A percentile compares a stretch with the other conserved stretches of the same genome.
These are phyloP conservation scores for Euptelea pleiosperma DNA, from an alignment of 164 flowering plant species.

Conservation along the genomic window DNA sequence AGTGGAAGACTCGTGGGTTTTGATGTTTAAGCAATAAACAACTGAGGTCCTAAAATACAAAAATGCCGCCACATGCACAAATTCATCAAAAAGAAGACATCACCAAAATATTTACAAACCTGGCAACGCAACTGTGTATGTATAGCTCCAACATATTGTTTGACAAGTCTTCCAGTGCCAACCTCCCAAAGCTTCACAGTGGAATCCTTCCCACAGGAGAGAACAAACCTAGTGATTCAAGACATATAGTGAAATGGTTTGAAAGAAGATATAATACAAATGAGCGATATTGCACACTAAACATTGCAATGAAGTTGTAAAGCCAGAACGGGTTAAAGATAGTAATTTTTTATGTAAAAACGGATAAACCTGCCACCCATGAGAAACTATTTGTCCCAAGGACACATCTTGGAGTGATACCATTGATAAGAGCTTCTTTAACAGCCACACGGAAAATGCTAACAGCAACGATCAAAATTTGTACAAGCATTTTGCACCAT, in stretches of 20 bases:
- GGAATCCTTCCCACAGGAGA: conserved; percentile 87
- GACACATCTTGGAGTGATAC: not conserved
- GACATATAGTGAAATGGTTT: not conserved
- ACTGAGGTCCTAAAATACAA: not conserved
- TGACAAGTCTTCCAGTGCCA: conserved; percentile 74
- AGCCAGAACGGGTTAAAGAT: not conserved
- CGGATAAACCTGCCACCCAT: not conserved
- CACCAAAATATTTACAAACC: conserved; percentile 33
- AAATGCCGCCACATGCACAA: not conserved
- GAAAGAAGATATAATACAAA: not conserved
- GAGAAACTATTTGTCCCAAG: not conserved
- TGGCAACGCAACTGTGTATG: conserved; percentile 69
- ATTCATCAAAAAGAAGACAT: not conserved
- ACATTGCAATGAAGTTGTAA: not conserved
- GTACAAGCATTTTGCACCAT: no score
- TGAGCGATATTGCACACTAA: not conserved
- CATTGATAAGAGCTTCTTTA: not conserved
- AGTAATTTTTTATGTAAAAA: not conserved
- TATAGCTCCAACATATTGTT: conserved; percentile 73
- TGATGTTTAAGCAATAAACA: not conserved
- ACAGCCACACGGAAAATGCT: not conserved
- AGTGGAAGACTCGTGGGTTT: no score
- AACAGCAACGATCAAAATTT: no score
- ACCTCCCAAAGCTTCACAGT: conserved; percentile 82
- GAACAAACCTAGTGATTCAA: conserved; percentile 53